These are phyloP conservation scores for Plantago major DNA, from an alignment of 257 asterid species.

Conservation along the genomic window DNA sequence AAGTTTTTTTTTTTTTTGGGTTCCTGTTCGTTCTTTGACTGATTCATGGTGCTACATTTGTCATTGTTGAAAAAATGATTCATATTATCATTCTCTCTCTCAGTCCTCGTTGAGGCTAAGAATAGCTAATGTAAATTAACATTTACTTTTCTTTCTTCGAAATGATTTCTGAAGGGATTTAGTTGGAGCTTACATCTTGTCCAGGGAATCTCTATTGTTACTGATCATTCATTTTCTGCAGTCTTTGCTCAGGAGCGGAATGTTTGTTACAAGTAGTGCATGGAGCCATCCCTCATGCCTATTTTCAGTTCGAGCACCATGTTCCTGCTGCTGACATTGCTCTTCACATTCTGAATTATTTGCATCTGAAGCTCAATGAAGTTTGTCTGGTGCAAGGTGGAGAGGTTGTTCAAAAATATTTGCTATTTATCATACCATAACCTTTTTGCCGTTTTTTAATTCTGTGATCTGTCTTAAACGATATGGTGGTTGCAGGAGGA, in stretches of 20 bases:
- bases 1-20: not conserved
- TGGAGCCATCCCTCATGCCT: conserved; percentile 62
- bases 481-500: conserved; percentile 66
- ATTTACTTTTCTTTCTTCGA: not conserved
- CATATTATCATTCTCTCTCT: too few species aligned
- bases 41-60: conserved; percentile 15
- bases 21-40: conserved; percentile 9
- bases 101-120: too few species aligned
- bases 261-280: conserved; percentile 73
- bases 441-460: conserved; percentile 1
- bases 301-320: conserved; percentile 40
- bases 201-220: conserved; percentile 19
- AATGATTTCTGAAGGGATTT: conserved; percentile 5
- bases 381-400: conserved; percentile 92
- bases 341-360: conserved; percentile 67
- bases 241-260: conserved; percentile 92
- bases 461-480: conserved; percentile 12
- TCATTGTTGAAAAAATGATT: conserved; percentile 6
- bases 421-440: conserved; percentile 12
- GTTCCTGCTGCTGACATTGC: conserved; percentile 63
- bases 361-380: conserved; percentile 79
- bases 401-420: conserved; percentile 54
- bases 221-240: conserved; percentile 38
- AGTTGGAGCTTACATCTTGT: conserved; percentile 21
- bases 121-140: not conserved